These are phyloP conservation scores for Globisporangium splendens DNA, from an alignment of 352 stramenopile genomes.

Conservation along the genomic window DNA sequence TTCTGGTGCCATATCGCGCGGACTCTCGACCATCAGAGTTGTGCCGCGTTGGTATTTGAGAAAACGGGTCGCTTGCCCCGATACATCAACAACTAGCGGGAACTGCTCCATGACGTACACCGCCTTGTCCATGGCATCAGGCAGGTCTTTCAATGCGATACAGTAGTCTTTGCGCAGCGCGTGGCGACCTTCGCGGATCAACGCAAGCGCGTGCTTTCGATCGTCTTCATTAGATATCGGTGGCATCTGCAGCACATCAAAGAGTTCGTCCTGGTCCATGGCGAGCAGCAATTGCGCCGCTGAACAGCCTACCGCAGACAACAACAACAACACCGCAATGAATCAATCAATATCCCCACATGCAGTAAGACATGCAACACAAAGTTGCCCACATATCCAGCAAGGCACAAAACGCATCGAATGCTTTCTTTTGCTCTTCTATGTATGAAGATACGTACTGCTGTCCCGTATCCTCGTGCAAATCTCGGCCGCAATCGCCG, in stretches of 20 bases:
- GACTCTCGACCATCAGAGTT: constrained; percentile 79
- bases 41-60: constrained; percentile 89
- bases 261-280: constrained; percentile 29
- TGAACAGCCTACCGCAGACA: constrained; percentile 10
- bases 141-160: constrained; percentile 78
- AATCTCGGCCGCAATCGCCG: constrained; percentile 9
- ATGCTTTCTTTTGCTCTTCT: background rate
- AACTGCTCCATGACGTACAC: constrained; percentile 88
- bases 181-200: constrained; percentile 22
- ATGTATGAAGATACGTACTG: constrained; percentile 1
- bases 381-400: background rate
- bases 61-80: constrained; percentile 72
- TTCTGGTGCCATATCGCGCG: constrained; percentile 55
- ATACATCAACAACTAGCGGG: constrained; percentile 81
- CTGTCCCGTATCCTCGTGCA: constrained; percentile 13
- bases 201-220: constrained; percentile 10
- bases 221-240: constrained; percentile 6
- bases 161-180: constrained; percentile 24
- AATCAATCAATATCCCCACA: too few relatives aligned
- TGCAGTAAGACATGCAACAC: background rate
- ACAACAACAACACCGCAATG: too few relatives aligned
- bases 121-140: constrained; percentile 78
- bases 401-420: background rate
- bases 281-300: constrained; percentile 20
- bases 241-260: constrained; percentile 7